Conservation (phyloP, 163 green algal species). For the Volvox carteri region DNA sequence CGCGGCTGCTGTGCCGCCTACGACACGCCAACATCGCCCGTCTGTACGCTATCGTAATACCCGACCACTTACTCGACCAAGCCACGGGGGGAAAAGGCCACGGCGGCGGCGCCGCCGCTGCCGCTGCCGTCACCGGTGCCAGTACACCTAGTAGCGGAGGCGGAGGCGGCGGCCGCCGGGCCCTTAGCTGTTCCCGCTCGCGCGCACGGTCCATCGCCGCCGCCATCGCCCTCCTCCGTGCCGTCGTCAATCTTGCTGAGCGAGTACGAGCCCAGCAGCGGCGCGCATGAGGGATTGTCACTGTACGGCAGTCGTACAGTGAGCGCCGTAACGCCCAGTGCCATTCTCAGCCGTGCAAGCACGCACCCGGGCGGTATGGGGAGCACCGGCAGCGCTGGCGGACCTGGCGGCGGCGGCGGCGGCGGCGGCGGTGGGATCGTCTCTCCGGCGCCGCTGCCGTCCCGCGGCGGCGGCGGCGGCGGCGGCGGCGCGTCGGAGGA, state of each 20-base stretch:
- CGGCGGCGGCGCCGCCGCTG: background rate
- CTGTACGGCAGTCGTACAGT: conserved; percentile 35
- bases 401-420: background rate
- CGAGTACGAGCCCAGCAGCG: conserved; percentile 37
- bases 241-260: conserved; percentile 35
- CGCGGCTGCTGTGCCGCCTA: conserved; percentile 47
- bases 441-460: too few species aligned
- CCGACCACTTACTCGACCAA: conserved; percentile 36
- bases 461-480: background rate
- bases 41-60: conserved; percentile 47
- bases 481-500: background rate
- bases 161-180: background rate
- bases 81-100: background rate
- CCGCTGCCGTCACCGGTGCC: background rate
- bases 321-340: conserved; percentile 17
- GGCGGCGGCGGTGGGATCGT: background rate
- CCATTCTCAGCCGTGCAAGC: conserved; percentile 10
- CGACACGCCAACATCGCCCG: conserved; percentile 53
- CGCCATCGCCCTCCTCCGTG: conserved; percentile 17
- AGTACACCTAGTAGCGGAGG: background rate
- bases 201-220: background rate
- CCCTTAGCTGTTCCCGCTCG: background rate
- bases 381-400: background rate
- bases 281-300: conserved; percentile 21
- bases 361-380: background rate